Evolutionary conservation across 495 filamentous ascomycete species (phyloP).

Genomic region (Penicillium desertorum): DNA sequence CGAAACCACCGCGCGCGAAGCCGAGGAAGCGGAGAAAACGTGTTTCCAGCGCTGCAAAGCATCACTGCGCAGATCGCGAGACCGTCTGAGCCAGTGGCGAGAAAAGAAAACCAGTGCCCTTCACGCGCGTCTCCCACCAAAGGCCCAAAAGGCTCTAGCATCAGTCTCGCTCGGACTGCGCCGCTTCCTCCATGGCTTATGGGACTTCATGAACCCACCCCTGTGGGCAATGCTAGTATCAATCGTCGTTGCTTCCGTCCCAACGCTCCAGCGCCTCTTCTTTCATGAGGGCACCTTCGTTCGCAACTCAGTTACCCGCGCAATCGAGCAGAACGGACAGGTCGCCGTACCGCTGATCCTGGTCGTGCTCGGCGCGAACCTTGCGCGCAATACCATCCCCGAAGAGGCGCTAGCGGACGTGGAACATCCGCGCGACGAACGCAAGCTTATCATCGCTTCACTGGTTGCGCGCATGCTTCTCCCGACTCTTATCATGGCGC

Average conservation of each 20-base stretch:
- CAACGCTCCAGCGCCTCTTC: constrained; percentile 76
- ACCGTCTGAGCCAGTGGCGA: constrained; percentile 23
- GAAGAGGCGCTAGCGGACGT: constrained; percentile 53
- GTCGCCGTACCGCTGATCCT: constrained; percentile 95
- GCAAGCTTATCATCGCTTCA: constrained; percentile 78
- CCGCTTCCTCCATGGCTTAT: constrained; percentile 64
- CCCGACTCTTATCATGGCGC: constrained; percentile 89
- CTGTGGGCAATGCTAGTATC: constrained; percentile 94
- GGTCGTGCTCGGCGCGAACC: constrained; percentile 92
- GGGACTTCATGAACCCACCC: constrained; percentile 97
- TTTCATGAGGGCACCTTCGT: constrained; percentile 89
- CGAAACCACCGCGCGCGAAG: constrained; percentile 31
- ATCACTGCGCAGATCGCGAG: constrained; percentile 21
- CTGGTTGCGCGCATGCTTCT: constrained; percentile 88
- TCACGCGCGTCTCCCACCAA: constrained; percentile 54
- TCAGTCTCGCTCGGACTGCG: constrained; percentile 37
- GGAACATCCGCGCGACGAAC: constrained; percentile 66
- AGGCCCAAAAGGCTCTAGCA: constrained; percentile 55
- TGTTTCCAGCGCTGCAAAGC: constrained; percentile 27
- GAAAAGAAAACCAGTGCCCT: constrained; percentile 26
- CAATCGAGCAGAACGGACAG: constrained; percentile 77
- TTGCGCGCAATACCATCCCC: constrained; percentile 72
- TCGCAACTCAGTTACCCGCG: constrained; percentile 87
- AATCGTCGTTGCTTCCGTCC: constrained; percentile 88
- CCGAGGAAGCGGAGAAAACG: constrained; percentile 21